Conservation (phyloP, 495 filamentous ascomycete genomes). For the Lepidopterella palustris region DNA sequence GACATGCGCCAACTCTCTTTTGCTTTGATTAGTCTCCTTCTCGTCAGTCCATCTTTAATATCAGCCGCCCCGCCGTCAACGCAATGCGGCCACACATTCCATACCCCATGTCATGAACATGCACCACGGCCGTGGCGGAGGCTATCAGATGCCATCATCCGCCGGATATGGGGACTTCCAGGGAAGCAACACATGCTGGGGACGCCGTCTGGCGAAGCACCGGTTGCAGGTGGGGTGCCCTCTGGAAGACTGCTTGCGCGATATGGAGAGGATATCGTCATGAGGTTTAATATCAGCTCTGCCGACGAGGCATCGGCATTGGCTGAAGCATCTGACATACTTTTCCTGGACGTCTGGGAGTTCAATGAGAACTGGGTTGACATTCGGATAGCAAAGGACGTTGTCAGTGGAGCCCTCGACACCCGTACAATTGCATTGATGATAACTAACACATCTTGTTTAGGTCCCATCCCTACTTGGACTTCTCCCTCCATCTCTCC, state of each 20-base stretch:
- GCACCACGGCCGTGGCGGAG: conserved; percentile 40
- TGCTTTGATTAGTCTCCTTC: conserved; percentile 22
- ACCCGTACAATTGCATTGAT: neutral
- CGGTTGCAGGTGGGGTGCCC: neutral
- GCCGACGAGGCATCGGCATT: conserved; percentile 65
- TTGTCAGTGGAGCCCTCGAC: conserved; percentile 46
- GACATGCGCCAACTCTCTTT: conserved; percentile 20
- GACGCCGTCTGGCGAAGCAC: neutral
- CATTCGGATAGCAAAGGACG: conserved; percentile 68
- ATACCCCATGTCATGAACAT: neutral
- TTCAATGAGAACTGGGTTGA: conserved; percentile 81
- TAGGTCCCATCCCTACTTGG: conserved; percentile 74
- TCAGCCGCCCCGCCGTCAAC: conserved; percentile 21
- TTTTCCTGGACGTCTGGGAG: conserved; percentile 87
- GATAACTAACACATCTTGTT: neutral
- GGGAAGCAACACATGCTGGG: conserved; percentile 19
- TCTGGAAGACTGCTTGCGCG: conserved; percentile 47
- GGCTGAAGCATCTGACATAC: conserved; percentile 62
- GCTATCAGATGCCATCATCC: conserved; percentile 59
- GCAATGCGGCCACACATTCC: neutral
- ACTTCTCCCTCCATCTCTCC: conserved; percentile 68
- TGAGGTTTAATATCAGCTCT: conserved; percentile 76
- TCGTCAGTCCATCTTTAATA: conserved; percentile 22
- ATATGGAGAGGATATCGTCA: conserved; percentile 76
- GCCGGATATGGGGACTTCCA: conserved; percentile 55